Evolutionary conservation across 2,329 filamentous ascomycete genomes (phyloP).

Genomic region (Aspergillus chevalieri): DNA sequence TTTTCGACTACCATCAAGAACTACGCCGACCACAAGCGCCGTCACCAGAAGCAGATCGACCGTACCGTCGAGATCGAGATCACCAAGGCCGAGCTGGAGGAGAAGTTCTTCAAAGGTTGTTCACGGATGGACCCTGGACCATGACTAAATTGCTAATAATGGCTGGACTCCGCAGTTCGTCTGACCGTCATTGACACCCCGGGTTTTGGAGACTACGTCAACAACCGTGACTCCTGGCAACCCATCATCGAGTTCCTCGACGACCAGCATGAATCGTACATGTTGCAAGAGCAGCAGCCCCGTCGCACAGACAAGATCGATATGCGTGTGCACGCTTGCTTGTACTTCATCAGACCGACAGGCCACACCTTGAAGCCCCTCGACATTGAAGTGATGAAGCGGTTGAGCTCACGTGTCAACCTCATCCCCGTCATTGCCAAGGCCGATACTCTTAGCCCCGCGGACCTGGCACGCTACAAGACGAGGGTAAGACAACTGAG

Average conservation of each 20-base stretch:
- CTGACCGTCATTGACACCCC: conserved; percentile 98
- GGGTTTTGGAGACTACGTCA: conserved; percentile 98
- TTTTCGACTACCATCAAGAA: conserved; percentile 99
- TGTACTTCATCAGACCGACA: conserved; percentile 98
- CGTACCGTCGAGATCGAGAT: conserved; percentile 99
- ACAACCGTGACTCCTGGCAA: conserved; percentile 99
- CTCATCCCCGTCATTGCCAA: conserved; percentile 97
- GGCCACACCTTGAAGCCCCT: conserved; percentile 97
- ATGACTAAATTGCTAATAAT: not conserved
- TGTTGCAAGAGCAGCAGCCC: conserved; percentile 99
- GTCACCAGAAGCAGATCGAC: conserved; percentile 98
- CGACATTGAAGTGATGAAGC: conserved; percentile 99
- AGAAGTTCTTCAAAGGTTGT: conserved; percentile 99
- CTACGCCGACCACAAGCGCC: conserved; percentile 99
- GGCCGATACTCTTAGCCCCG: conserved; percentile 92
- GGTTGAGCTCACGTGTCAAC: conserved; percentile 95
- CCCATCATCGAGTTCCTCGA: conserved; percentile 99
- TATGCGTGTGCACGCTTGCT: conserved; percentile 92
- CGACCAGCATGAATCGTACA: conserved; percentile 99
- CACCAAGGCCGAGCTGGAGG: conserved; percentile 97
- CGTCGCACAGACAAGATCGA: conserved; percentile 98
- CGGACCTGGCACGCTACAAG: conserved; percentile 91
- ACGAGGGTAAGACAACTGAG: conserved; percentile 61
- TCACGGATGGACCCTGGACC: not conserved
- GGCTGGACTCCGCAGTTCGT: conserved; percentile 59